These are phyloP conservation scores for Saturnispora halmiae DNA, from an alignment of 805 yeast species.

Conservation along the genomic window DNA sequence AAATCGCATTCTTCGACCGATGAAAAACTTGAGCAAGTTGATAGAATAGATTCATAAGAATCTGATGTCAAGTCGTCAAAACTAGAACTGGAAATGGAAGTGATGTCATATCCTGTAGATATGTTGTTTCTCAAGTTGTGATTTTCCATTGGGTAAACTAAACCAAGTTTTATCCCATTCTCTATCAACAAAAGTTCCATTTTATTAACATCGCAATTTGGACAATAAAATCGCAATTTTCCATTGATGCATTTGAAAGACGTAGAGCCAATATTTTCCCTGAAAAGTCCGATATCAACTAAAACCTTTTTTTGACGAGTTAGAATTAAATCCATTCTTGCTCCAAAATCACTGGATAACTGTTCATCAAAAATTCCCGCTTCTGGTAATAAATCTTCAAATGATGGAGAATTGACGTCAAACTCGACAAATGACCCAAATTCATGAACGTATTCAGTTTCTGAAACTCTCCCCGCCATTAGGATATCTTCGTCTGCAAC, in stretches of 20 bases:
- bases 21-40: neutral
- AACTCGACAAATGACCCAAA: conserved; percentile 56
- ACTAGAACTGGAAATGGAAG: neutral
- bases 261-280: conserved; percentile 28
- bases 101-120: neutral
- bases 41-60: conserved; percentile 1
- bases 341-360: conserved; percentile 9
- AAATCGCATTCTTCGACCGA: neutral
- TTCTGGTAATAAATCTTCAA: conserved; percentile 14
- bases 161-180: conserved; percentile 40
- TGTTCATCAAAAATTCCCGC: conserved; percentile 22
- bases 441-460: conserved; percentile 13
- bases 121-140: no score
- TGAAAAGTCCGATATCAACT: conserved; percentile 18
- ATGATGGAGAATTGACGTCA: conserved; percentile 28
- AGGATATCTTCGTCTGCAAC: conserved; percentile 27
- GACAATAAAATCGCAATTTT: conserved; percentile 45
- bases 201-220: conserved; percentile 54
- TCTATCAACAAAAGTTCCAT: conserved; percentile 51
- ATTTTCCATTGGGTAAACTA: conserved; percentile 9
- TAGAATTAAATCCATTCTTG: conserved; percentile 12
- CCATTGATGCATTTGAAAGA: conserved; percentile 33
- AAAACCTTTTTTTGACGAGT: conserved; percentile 16
- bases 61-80: neutral
- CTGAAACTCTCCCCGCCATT: conserved; percentile 30